Evolutionary conservation across 371 early-diverging fungal species (phyloP).

Genomic region (Rhizomucor pusillus): DNA sequence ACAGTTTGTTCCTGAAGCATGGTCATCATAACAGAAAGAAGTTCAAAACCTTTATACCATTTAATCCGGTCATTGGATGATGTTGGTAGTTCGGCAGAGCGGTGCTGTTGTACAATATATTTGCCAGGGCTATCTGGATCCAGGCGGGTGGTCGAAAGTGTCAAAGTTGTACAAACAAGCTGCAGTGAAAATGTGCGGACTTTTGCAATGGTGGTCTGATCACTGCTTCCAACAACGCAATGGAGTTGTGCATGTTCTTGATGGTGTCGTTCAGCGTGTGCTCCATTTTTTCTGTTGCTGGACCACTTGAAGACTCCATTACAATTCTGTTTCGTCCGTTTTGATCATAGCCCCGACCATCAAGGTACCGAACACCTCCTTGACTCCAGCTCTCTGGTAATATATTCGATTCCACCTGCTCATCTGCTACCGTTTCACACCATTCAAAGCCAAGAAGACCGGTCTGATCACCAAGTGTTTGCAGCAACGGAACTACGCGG

Average conservation of each 20-base stretch:
- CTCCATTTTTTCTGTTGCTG: too few relatives aligned
- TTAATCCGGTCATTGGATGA: constrained; percentile 5
- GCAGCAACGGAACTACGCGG: constrained; percentile 13
- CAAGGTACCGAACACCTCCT: constrained; percentile 10
- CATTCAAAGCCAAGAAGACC: constrained; percentile 20
- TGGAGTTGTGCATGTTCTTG: too few relatives aligned
- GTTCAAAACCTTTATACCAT: constrained; percentile 3
- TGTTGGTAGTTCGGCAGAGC: constrained; percentile 12
- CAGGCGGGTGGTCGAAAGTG: constrained; percentile 4
- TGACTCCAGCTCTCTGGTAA: constrained; percentile 7
- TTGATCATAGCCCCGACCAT: constrained; percentile 5
- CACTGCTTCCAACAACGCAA: too few relatives aligned
- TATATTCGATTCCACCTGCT: constrained; percentile 7
- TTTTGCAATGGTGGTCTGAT: too few relatives aligned
- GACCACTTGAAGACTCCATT: too few relatives aligned
- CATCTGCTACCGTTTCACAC: constrained; percentile 17
- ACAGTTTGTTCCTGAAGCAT: not conserved
- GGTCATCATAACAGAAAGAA: constrained; percentile 3
- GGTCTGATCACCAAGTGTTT: constrained; percentile 23
- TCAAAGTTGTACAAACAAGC: constrained; percentile 6
- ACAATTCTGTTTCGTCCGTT: too few relatives aligned
- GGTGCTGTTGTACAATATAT: constrained; percentile 9
- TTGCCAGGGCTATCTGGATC: constrained; percentile 8
- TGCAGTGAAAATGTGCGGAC: too few relatives aligned
- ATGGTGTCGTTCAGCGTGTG: too few relatives aligned